Conservation (phyloP, 306 rosid species). For the Vigna trinervia region DNA sequence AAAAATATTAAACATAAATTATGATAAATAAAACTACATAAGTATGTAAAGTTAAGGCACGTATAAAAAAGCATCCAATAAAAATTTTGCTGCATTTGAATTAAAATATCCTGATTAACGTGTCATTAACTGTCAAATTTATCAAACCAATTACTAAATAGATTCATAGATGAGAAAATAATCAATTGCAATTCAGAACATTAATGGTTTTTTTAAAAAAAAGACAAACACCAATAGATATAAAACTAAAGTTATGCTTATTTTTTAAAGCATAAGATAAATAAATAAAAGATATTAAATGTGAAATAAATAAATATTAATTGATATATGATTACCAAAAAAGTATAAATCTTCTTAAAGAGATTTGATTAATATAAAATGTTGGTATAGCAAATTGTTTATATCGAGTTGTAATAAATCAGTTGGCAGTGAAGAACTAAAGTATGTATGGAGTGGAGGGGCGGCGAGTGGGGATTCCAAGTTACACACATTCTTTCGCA, state of each 20-base stretch:
- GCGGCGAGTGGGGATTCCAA: slow-evolving; percentile 14
- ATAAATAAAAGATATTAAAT: neutral
- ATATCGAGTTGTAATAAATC: too few species aligned
- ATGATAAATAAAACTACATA: neutral
- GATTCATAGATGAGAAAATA: neutral
- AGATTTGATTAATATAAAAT: too few species aligned
- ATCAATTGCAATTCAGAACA: neutral
- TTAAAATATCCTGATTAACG: neutral
- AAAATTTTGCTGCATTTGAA: neutral
- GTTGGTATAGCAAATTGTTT: too few species aligned
- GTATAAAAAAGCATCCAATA: neutral
- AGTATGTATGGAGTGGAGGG: too few species aligned
- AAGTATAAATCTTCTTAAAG: too few species aligned
- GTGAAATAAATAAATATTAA: neutral
- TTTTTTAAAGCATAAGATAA: neutral
- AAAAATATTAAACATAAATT: too few species aligned
- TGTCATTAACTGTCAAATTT: neutral
- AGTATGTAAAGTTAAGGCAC: neutral
- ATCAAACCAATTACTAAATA: neutral
- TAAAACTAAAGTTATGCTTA: neutral
- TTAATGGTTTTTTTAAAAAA: neutral
- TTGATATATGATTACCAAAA: too few species aligned
- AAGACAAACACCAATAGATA: neutral
- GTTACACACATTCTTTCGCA: neutral
- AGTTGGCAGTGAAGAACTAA: too few species aligned